Conservation (phyloP, 129 eudicot species). For the Lonicera japonica region DNA sequence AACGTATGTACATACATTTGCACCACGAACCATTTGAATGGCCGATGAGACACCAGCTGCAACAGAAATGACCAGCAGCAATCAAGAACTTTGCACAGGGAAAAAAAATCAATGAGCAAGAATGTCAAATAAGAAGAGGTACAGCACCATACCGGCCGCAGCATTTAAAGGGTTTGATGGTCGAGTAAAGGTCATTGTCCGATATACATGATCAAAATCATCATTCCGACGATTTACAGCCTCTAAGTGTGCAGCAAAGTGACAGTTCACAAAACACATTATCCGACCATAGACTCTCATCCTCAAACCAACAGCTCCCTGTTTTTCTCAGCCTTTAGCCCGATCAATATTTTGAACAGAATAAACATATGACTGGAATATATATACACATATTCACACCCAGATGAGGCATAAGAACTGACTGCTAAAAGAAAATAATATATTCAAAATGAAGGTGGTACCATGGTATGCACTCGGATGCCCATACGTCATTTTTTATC, state of each 20-base stretch:
- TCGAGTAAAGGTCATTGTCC: constrained; percentile 71
- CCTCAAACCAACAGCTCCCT: constrained; percentile 99
- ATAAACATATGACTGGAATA: neutral
- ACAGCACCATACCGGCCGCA: constrained; percentile 62
- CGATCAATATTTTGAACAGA: constrained; percentile 1
- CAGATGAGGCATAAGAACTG: no score
- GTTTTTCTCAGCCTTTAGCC: constrained; percentile 17
- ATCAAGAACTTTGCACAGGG: constrained; percentile 46
- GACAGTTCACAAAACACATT: constrained; percentile 93
- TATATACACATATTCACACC: neutral
- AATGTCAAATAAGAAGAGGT: constrained; percentile 47
- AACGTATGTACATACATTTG: constrained; percentile 55
- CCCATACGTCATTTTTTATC: no score
- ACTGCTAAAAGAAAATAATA: no score
- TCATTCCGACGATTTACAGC: constrained; percentile 88
- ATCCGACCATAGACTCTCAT: constrained; percentile 76
- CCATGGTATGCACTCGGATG: no score
- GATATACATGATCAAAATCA: constrained; percentile 97
- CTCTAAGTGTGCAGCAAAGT: constrained; percentile 93
- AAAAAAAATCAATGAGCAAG: constrained; percentile 44
- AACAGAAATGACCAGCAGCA: constrained; percentile 44
- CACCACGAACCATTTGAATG: constrained; percentile 49
- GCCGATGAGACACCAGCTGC: constrained; percentile 80
- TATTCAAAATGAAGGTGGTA: no score
- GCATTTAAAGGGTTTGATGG: constrained; percentile 50